Evolutionary conservation across 345 rosid genomes (phyloP).

Genomic region (Chamaenerion angustifolium): DNA sequence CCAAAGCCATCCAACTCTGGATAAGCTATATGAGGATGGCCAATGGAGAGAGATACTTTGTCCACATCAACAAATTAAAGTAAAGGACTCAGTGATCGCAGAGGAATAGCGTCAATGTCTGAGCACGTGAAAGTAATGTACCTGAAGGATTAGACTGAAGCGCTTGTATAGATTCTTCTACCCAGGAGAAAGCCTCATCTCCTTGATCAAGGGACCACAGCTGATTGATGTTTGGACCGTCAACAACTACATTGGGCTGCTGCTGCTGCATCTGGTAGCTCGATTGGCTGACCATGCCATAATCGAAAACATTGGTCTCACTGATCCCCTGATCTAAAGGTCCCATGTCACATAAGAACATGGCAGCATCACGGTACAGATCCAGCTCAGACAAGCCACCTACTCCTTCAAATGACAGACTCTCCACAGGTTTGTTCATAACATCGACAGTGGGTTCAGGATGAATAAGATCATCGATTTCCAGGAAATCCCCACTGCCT

Average conservation of each 20-base stretch:
- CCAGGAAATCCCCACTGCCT: conserved; percentile 44
- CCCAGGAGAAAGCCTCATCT: conserved; percentile 6
- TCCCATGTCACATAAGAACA: conserved; percentile 32
- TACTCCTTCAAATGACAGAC: conserved; percentile 16
- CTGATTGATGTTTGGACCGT: conserved; percentile 18
- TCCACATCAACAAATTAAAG: conserved; percentile 17
- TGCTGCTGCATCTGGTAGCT: conserved; percentile 16
- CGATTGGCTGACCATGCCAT: conserved; percentile 18
- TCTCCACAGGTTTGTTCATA: conserved; percentile 15
- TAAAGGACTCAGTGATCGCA: conserved; percentile 11
- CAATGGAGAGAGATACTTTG: conserved; percentile 24
- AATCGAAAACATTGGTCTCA: conserved; percentile 3
- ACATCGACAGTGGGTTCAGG: conserved; percentile 19
- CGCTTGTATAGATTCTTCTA: conserved; percentile 17
- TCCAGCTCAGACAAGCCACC: conserved; percentile 39
- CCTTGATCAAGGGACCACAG: conserved; percentile 29
- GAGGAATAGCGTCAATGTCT: conserved; percentile 4
- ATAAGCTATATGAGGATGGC: conserved; percentile 33
- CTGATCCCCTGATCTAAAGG: conserved; percentile 18
- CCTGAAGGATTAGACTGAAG: conserved; percentile 27
- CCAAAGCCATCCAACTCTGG: conserved; percentile 32
- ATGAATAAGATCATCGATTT: conserved; percentile 54
- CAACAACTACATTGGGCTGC: conserved; percentile 4
- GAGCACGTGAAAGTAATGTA: conserved; percentile 12
- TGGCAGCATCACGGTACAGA: conserved; percentile 28